Base-by-base conservation (phyloP, 371 early-diverging fungal species). In the Saksenaea vasiformis region DNA sequence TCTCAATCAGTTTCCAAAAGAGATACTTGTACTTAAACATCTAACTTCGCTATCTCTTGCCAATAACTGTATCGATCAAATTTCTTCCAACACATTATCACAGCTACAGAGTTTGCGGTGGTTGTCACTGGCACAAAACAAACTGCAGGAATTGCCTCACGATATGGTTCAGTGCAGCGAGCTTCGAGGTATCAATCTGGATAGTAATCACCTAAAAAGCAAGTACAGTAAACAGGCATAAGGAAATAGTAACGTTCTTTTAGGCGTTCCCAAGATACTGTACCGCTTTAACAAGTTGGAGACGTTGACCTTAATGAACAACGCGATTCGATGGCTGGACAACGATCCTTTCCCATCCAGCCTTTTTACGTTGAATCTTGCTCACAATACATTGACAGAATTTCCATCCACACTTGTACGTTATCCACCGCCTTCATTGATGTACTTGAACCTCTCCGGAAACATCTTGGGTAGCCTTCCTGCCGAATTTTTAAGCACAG, bases 11-110 rank as follows among this genome's bases (percentile, higher is more conserved):
- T 72, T 85, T 26, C 91, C 91, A 8, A 63, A 69, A 4, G 84
- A 87, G 47, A 75, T 89, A n/a, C 68, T 82, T 11, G 58, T 71
- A 4, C 74, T 90, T 28, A 76, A 69, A 8, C 80, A 87, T 15
- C 72, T 91, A 22, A 85, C 79, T 13, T 86, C 86, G 71, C 69
- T 91, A 4, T 90, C 90, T 8, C 69, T 91, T 5, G 86, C 87
- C 2, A 82, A 82, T 43, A 91, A 91, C 66, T 72, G 67, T 60
- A 74, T 90, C 14, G 17, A 54, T 17, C 14, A 26, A 9, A 70
- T 75, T n/a, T 65, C 61, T 17, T 38, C 47, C 35, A 63, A 68
- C 1, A 44, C 69, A 5, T 61, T 79, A 3, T 61, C 72, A 8
- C 56, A 54, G 14, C 38, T 78, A 15, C 28, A 26, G 11, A 57